These are phyloP conservation scores for Trapa incisa DNA, from an alignment of 345 rosid genomes.

Conservation along the genomic window DNA sequence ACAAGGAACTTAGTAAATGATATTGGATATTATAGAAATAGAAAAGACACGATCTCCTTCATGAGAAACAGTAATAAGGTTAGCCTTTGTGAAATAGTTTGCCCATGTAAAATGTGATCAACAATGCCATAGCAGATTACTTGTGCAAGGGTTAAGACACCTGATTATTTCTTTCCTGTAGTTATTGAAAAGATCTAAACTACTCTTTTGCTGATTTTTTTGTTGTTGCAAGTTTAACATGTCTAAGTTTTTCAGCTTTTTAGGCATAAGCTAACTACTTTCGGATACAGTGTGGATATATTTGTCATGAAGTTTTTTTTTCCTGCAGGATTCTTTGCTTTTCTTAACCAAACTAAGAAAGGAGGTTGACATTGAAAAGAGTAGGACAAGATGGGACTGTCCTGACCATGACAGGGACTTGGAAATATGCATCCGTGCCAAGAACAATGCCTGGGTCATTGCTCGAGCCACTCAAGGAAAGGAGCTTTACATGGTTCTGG, in stretches of 20 bases:
- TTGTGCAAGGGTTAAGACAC: not conserved
- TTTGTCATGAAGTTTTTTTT: not conserved
- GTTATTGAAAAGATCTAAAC: not conserved
- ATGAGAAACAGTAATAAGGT: not conserved
- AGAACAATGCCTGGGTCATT: conserved; percentile 79
- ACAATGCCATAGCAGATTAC: not conserved
- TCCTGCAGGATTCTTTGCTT: conserved; percentile 62
- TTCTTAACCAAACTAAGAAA: conserved; percentile 74
- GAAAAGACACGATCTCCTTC: not conserved
- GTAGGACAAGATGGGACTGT: conserved; percentile 32
- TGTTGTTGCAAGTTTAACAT: not conserved
- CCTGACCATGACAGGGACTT: conserved; percentile 49
- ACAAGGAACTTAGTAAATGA: too few species aligned
- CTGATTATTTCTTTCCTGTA: not conserved
- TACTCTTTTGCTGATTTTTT: not conserved
- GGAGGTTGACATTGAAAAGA: conserved; percentile 74
- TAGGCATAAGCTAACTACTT: not conserved
- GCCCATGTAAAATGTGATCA: not conserved
- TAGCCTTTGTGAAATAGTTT: not conserved
- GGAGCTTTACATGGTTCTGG: conserved; percentile 83
- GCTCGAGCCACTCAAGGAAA: conserved; percentile 56
- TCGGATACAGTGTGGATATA: not conserved
- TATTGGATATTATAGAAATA: too few species aligned
- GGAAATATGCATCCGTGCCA: conserved; percentile 65
- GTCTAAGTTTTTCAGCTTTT: not conserved